Evolutionary conservation across 495 filamentous ascomycete species (phyloP).

Genomic region (Podospora didyma): DNA sequence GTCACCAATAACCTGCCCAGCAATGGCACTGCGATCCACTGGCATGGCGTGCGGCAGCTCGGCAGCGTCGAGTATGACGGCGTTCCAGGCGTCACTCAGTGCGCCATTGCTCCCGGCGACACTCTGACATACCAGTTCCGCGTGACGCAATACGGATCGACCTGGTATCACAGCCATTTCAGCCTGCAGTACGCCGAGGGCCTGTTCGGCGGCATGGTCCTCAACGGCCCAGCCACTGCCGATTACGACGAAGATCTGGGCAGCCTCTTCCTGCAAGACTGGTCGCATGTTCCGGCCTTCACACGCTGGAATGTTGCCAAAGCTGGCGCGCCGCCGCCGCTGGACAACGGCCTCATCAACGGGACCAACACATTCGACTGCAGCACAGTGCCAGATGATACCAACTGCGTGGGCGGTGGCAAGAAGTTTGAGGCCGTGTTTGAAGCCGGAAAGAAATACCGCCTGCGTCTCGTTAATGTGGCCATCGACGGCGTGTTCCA

Average conservation of each 20-base stretch:
- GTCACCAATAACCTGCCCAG: constrained; percentile 28
- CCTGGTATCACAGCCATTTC: constrained; percentile 58
- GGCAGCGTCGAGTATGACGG: constrained; percentile 40
- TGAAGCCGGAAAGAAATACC: constrained; percentile 38
- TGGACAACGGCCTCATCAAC: constrained; percentile 33
- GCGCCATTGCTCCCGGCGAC: constrained; percentile 45
- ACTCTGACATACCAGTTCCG: constrained; percentile 49
- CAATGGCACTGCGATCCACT: constrained; percentile 38
- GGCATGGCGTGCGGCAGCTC: constrained; percentile 32
- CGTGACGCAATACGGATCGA: constrained; percentile 51
- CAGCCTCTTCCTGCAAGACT: constrained; percentile 29
- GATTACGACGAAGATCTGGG: constrained; percentile 40
- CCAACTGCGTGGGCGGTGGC: constrained; percentile 28
- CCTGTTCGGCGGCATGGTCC: constrained; percentile 44
- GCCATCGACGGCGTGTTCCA: constrained; percentile 35
- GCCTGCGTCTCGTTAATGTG: constrained; percentile 50
- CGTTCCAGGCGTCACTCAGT: constrained; percentile 43
- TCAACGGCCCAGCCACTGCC: constrained; percentile 26
- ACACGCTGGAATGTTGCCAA: constrained; percentile 22
- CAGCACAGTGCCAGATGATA: constrained; percentile 4
- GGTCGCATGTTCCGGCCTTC: constrained; percentile 17
- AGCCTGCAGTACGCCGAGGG: constrained; percentile 48
- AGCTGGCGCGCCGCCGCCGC: constrained; percentile 27
- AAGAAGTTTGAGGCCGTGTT: constrained; percentile 33
- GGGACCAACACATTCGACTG: constrained; percentile 36